A percentile compares a stretch with the other conserved stretches of the same genome.
phyloP scores from a whole-genome alignment of 345 rosid species.

The Populus davidiana region DNA sequence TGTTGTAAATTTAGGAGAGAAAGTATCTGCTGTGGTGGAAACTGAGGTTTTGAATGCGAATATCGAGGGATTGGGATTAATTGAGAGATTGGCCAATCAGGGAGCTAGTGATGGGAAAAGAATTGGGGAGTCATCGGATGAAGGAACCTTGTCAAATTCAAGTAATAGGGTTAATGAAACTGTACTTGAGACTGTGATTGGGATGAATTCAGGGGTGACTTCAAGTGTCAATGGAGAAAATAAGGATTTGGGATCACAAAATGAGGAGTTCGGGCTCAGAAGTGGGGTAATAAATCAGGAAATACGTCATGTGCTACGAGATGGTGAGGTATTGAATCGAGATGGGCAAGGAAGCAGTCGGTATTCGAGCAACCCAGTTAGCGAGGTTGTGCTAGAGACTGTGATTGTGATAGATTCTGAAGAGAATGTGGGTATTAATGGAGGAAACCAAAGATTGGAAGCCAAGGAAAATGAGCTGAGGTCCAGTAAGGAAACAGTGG shows the following conservation, averaged over 20 bases:
- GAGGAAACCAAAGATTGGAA: slow-evolving; percentile 16
- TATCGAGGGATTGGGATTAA: not conserved
- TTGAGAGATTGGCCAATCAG: not conserved
- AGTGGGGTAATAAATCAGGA: slow-evolving; percentile 6
- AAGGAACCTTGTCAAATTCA: slow-evolving; percentile 19
- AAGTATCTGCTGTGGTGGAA: not conserved
- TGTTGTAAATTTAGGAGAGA: slow-evolving; percentile 9
- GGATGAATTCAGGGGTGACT: slow-evolving; percentile 20
- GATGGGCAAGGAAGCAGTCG: slow-evolving; percentile 26
- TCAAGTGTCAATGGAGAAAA: slow-evolving; percentile 19
- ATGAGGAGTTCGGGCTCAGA: slow-evolving; percentile 16
- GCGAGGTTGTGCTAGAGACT: slow-evolving; percentile 26
- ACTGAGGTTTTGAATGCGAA: not conserved
- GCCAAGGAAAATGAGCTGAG: slow-evolving; percentile 12
- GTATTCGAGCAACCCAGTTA: slow-evolving; percentile 13
- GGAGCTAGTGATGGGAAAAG: slow-evolving; percentile 4
- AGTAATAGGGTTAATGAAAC: slow-evolving; percentile 20
- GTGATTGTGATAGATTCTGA: slow-evolving; percentile 28
- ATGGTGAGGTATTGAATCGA: slow-evolving; percentile 15
- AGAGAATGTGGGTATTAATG: slow-evolving; percentile 22
- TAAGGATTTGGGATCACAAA: slow-evolving; percentile 20
- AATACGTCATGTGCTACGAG: slow-evolving; percentile 4
- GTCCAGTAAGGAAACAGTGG: slow-evolving; percentile 23
- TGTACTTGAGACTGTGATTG: slow-evolving; percentile 24
- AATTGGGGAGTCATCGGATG: slow-evolving; percentile 17